A percentile compares a stretch with the other conserved stretches of the same genome.
Conservation (phyloP, 1,139 yeast genomes). For the Suzukiozyma palmioleophila region DNA sequence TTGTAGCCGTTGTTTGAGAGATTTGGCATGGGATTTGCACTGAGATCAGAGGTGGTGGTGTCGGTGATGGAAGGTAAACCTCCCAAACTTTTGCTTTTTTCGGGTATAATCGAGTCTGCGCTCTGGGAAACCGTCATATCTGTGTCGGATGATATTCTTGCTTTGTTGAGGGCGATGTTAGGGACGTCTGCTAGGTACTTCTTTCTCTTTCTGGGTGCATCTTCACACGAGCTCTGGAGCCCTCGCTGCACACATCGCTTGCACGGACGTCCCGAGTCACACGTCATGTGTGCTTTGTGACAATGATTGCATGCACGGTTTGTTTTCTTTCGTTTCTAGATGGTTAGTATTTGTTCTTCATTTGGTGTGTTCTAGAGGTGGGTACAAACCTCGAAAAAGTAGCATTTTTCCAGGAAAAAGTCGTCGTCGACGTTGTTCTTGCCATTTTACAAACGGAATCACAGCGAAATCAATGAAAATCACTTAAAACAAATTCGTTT, state of each 20-base stretch:
- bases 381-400: no score
- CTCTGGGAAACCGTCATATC: background rate
- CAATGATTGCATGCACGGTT: constrained; percentile 84
- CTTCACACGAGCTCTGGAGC: constrained; percentile 68
- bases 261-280: constrained; percentile 81
- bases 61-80: background rate
- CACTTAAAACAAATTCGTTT: no score
- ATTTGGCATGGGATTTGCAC: background rate
- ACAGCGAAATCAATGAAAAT: background rate
- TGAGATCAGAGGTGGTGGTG: background rate
- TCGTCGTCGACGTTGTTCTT: background rate
- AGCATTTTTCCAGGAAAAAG: no score
- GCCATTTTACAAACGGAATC: no score
- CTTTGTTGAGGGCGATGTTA: constrained; percentile 10
- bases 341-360: constrained; percentile 5
- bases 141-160: background rate
- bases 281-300: constrained; percentile 81
- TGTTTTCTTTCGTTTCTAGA: constrained; percentile 51
- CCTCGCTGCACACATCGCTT: constrained; percentile 71
- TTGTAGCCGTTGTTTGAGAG: background rate
- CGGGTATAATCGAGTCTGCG: background rate
- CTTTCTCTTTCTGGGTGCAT: constrained; percentile 84
- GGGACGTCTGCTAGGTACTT: constrained; percentile 69
- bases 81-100: constrained; percentile 3
- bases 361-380: no score